These are phyloP conservation scores for Diaporthe nobilis DNA, from an alignment of 2,329 filamentous ascomycete genomes.

Conservation along the genomic window DNA sequence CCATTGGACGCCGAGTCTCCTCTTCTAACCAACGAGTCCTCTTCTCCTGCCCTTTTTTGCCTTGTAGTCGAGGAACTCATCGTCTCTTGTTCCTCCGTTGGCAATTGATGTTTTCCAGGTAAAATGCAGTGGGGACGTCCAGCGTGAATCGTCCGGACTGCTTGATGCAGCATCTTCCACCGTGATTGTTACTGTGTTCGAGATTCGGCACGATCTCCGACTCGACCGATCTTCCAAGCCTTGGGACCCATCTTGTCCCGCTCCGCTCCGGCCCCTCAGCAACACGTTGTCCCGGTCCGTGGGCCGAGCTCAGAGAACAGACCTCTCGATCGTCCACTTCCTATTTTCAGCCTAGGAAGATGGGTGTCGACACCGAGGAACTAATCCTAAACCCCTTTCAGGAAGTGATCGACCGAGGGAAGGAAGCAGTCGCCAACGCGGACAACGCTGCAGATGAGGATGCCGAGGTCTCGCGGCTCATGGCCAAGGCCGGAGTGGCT, in stretches of 20 bases:
- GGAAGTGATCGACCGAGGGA: slow-evolving; percentile 53
- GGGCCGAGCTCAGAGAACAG: slow-evolving; percentile 5
- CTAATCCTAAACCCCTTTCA: slow-evolving; percentile 31
- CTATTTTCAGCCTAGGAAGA: background rate
- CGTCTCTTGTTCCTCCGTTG: background rate
- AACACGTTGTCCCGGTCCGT: slow-evolving; percentile 1
- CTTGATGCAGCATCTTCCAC: background rate
- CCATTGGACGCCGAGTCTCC: slow-evolving; percentile 18
- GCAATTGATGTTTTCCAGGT: background rate
- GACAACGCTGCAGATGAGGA: slow-evolving; percentile 46
- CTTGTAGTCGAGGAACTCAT: background rate
- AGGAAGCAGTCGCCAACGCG: slow-evolving; percentile 53
- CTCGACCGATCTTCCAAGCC: slow-evolving; percentile 16
- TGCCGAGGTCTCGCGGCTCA: slow-evolving; percentile 46
- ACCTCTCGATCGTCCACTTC: background rate
- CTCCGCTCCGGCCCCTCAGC: slow-evolving; percentile 19
- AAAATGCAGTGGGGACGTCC: background rate
- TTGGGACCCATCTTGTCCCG: slow-evolving; percentile 27
- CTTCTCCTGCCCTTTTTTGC: background rate
- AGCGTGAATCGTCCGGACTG: slow-evolving; percentile 20
- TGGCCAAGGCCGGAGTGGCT: slow-evolving; percentile 51
- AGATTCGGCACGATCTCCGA: slow-evolving; percentile 22
- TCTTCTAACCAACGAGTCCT: slow-evolving; percentile 12
- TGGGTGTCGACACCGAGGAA: slow-evolving; percentile 47
- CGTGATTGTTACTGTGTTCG: slow-evolving; percentile 19